Base-by-base conservation (phyloP, 495 filamentous ascomycete genomes). In the Parathielavia appendiculata region DNA sequence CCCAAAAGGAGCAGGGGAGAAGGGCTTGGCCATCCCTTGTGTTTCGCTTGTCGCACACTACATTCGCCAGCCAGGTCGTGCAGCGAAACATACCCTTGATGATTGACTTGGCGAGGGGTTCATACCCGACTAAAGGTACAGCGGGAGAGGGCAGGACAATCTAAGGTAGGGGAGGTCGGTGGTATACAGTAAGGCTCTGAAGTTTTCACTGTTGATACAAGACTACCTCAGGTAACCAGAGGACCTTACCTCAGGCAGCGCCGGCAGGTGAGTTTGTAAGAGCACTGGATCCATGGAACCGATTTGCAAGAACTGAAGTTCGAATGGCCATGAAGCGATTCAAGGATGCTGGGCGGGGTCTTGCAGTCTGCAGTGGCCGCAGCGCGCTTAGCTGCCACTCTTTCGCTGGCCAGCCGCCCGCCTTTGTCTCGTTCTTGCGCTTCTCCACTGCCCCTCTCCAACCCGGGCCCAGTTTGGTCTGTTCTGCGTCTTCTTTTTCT, bases 351-450 rank as follows among this genome's bases (percentile, higher is more conserved):
- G 54, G 46, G 54, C 36, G 54, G 54, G 51, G 20, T 41, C 23
- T 43, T 35, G 40, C 40, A 36, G 17, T 32, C 47, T 50, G 36
- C 51, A 38, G 35, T 39, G 20, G 53, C 20, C 16, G 16, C 45
- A 57, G 54, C 54, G 54, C 54, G 54, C 54, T 57, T 57, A 39
- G 43, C n/a, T 40, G 32, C 30, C 43, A 17, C 4, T 23, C 19
- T 23, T 7, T 44, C 16, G 30, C 30, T 17, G 19, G 54, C 54
- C 34, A 49, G 44, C 44, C 44, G 44, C 34, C 54, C 44, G 45
- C 54, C 16, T 40, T 48, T 26, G 22, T 32, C 10, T 36, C 39
- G 11, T 22, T 17, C 32, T n/a, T 14, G 51, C 32, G 43, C 44
- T 56, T 47, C 43, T 56, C 38, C 52, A 45, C 26, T 12, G 5